These are phyloP conservation scores for Fraxinus baroniana DNA, from an alignment of 305 asterid genomes.

Conservation along the genomic window DNA sequence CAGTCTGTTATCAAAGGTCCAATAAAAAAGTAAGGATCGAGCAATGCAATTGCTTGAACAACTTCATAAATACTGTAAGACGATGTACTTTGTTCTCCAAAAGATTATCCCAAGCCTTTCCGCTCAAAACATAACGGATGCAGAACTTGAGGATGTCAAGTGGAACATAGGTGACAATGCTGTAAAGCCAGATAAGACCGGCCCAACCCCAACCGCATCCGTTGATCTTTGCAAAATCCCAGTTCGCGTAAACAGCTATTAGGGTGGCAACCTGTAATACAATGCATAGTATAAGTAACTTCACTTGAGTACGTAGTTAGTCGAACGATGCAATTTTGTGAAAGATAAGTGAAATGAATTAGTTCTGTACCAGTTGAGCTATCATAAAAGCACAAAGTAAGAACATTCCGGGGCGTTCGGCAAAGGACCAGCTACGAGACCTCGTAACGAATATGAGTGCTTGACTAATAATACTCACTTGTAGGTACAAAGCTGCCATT, in stretches of 20 bases:
- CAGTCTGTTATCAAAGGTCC: slow-evolving; percentile 31
- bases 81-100: slow-evolving; percentile 46
- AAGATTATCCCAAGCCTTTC: slow-evolving; percentile 77
- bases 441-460: slow-evolving; percentile 85
- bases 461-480: slow-evolving; percentile 83
- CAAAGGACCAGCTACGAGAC: slow-evolving; percentile 83
- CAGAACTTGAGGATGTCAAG: slow-evolving; percentile 78
- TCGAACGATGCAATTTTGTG: neutral
- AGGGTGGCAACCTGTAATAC: slow-evolving; percentile 70
- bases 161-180: slow-evolving; percentile 57
- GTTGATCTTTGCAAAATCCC: slow-evolving; percentile 68
- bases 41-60: neutral
- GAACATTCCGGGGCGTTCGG: slow-evolving; percentile 76
- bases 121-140: slow-evolving; percentile 74
- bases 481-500: slow-evolving; percentile 69
- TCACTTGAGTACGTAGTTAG: neutral
- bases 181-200: slow-evolving; percentile 80
- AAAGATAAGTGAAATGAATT: neutral
- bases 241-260: slow-evolving; percentile 74
- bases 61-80: neutral
- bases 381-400: slow-evolving; percentile 59
- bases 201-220: slow-evolving; percentile 97
- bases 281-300: neutral
- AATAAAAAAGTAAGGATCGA: neutral
- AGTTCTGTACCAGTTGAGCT: slow-evolving; percentile 65